Base-by-base conservation (phyloP, 2,329 filamentous ascomycete species). In the Monilinia laxa region DNA sequence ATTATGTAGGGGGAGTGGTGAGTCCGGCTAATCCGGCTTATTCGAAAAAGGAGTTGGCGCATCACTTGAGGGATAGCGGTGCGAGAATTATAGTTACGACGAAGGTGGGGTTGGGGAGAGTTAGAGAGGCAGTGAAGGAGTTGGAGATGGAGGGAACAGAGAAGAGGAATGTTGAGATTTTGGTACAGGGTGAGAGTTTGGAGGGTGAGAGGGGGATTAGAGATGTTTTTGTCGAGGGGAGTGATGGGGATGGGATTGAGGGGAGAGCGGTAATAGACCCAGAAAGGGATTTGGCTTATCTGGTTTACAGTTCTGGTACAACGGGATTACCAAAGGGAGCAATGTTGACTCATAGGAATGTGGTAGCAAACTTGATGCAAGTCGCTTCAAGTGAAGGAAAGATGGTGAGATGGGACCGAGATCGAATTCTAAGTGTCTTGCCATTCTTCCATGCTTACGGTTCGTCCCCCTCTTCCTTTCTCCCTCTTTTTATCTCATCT, bases 251-350 rank as follows among this genome's bases (percentile, higher is more conserved):
- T 20, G 60, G 7, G 25, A 2, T 10, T 12, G 25, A 14, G 42
- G 6, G 11, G 1, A 60, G 47, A 18, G 31, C 16, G 2, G 7
- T 5, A 4, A 11, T 59, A 31, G 18, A 59, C 1, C 38, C 56
- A 5, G 47, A 25, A 20, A 63, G 20, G n/a, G 49, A 63, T 63
- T 53, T 63, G 31, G 79, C 71, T 25, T 98, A 96, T 78, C 97
- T 82, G 51, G 84, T 85, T 68, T 96, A 94, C 79, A 90, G 87
- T 69, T 89, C 85, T 20, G 89, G 92, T 3, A 96, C 92, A 0
- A 96, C 92, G 0, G 92, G 92, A 5, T 82, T 92, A 4, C 91
- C 92, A 14, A 96, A 96, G 76, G 92, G 92, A 16, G 92, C 95
- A 23, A 90, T 91, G 84, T 82, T 73, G 38, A 71, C 66, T 25